These are phyloP conservation scores for Penstemon barbatus DNA, from an alignment of 257 asterid species.

Conservation along the genomic window DNA sequence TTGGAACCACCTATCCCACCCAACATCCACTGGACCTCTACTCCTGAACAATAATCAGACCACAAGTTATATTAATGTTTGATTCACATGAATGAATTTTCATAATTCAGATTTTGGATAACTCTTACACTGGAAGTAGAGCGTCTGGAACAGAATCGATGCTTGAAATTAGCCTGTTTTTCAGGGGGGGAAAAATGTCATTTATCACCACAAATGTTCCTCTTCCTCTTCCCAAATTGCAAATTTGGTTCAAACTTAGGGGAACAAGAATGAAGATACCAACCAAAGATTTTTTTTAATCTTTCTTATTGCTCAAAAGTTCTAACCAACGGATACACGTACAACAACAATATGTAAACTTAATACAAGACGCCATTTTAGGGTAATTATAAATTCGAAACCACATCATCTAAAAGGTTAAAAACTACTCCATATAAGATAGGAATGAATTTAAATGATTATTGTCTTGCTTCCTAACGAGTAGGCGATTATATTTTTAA, in stretches of 20 bases:
- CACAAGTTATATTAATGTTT: neutral
- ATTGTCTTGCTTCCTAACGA: too few relatives aligned
- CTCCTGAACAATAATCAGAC: slow-evolving; percentile 49
- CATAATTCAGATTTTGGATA: neutral
- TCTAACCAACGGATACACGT: neutral
- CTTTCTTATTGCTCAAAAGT: neutral
- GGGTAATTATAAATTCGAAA: too few relatives aligned
- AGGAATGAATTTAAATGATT: neutral
- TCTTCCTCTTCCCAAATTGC: neutral
- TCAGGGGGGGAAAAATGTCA: neutral
- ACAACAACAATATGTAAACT: neutral
- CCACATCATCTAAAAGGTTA: too few relatives aligned
- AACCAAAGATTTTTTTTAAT: neutral
- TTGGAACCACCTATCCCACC: slow-evolving; percentile 93
- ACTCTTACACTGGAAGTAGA: slow-evolving; percentile 69
- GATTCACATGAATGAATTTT: neutral
- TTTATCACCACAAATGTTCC: neutral
- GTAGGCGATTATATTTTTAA: too few relatives aligned
- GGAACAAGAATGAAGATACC: neutral
- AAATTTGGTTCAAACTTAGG: neutral
- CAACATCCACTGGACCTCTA: slow-evolving; percentile 59
- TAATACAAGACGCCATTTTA: too few relatives aligned
- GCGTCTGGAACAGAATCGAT: slow-evolving; percentile 73
- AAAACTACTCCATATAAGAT: neutral
- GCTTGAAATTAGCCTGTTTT: slow-evolving; percentile 54